These are phyloP conservation scores for Nicotiana otophora DNA, from an alignment of 257 asterid species.

Conservation along the genomic window DNA sequence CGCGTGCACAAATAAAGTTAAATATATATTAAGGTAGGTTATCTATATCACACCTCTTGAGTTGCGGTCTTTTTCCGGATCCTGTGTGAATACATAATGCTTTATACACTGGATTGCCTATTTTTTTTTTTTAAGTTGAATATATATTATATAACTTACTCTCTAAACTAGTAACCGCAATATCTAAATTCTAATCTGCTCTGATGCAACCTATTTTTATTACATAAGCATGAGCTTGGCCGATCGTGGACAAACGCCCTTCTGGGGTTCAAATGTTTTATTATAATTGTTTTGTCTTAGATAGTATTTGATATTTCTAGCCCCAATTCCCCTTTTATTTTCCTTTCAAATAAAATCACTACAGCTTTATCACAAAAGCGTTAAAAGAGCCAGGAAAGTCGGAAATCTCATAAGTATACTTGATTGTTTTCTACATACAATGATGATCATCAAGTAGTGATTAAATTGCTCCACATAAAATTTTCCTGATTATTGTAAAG, in stretches of 20 bases:
- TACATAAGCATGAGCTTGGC: not conserved
- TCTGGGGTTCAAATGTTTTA: not conserved
- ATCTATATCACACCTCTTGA: too few relatives aligned
- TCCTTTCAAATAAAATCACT: not conserved
- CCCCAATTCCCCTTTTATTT: not conserved
- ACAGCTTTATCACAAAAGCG: not conserved
- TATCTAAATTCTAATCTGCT: too few relatives aligned
- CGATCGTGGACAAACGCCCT: not conserved
- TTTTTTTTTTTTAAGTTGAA: too few relatives aligned
- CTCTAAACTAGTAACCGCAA: too few relatives aligned
- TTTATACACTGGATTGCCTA: too few relatives aligned
- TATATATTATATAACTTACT: too few relatives aligned
- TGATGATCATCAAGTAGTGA: not conserved
- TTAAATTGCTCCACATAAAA: not conserved
- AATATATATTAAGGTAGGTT: too few relatives aligned
- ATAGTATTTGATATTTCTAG: not conserved
- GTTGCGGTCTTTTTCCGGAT: fast-evolving
- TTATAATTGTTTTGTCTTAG: too few relatives aligned
- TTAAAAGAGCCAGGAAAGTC: not conserved
- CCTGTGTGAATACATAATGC: too few relatives aligned
- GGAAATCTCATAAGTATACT: not conserved
- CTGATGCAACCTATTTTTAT: not conserved
- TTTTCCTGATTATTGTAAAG: not conserved
- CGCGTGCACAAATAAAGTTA: too few relatives aligned
- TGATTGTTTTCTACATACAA: not conserved